Percentiles rank a stretch among this genome's conserved stretches.
Conservation (phyloP, 257 asterid genomes). For the Solanum chaucha region DNA sequence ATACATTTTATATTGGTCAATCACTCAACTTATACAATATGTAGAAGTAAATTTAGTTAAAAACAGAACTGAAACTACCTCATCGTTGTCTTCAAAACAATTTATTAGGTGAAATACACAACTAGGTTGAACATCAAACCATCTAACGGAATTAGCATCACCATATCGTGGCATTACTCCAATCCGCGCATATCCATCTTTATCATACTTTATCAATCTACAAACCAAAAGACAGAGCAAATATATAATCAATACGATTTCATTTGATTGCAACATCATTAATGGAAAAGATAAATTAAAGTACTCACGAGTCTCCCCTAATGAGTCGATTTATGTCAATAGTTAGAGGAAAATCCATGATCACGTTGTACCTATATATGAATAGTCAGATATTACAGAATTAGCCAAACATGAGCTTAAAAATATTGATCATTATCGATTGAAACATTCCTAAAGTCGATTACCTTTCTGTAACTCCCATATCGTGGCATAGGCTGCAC, state of each 20-base stretch:
- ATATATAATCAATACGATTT: not conserved
- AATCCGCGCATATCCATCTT: constrained; percentile 44
- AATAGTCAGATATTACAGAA: not conserved
- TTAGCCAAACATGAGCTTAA: not conserved
- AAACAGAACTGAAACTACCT: constrained; percentile 19
- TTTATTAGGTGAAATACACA: constrained; percentile 56
- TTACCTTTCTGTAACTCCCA: constrained; percentile 49
- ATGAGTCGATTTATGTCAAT: constrained; percentile 38
- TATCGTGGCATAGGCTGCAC: constrained; percentile 59
- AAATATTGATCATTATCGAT: not conserved
- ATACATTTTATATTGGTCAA: not conserved
- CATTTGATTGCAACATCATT: not conserved
- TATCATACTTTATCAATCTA: constrained; percentile 43
- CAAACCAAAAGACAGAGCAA: not conserved
- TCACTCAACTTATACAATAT: not conserved
- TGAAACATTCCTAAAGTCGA: not conserved
- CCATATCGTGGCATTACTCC: constrained; percentile 87
- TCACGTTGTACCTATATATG: constrained; percentile 41
- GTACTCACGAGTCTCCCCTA: not conserved
- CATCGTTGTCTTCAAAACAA: constrained; percentile 49
- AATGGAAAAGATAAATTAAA: not conserved
- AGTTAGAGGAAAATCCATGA: constrained; percentile 54
- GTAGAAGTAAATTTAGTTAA: not conserved
- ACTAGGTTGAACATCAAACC: constrained; percentile 63
- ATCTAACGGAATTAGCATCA: constrained; percentile 41